Evolutionary conservation across 371 early-diverging fungal genomes (phyloP), one percentile per base, ranked within the genome.

Genomic region (Fennellomyces sp.): DNA sequence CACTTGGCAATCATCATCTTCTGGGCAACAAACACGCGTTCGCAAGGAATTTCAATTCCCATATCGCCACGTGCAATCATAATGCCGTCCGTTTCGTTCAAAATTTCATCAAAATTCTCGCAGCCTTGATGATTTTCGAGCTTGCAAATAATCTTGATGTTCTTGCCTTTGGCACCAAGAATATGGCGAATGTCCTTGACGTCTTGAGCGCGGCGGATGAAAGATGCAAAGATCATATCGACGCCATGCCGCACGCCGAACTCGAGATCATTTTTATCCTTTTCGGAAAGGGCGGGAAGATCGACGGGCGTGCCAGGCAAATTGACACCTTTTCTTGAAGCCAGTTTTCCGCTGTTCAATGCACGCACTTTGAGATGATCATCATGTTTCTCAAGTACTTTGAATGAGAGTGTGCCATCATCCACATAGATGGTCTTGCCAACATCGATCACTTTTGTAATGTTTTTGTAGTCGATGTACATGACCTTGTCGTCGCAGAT

Each of bases 51-150:
- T 79, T 98, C 98, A 33, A 95, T 94, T 55, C 97, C 97, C 65
- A 99, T 84, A 78, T 98, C 96, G 58, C 99, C 98, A 70, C 99
- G 89, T 42, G 98, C 99, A 58, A 98, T 91, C 98, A 99, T 97
- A 60, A 99, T 88, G 56, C 97, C 98, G 70, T 99, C 99, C n/a
- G 96, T 89, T 59, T 85, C 96, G 27, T 73, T 85, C 48, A 97
- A 76, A 64, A 99, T 98, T 36, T 93, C 95, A 63, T 96, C 94
- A 84, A 99, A 91, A 82, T 98, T 98, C 58, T 86, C 72, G 50
- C 97, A 78, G 29, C 92, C 96, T 76, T 94, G 90, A 63, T 91
- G 87, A 65, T 91, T 92, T 81, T 98, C 99, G 59, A 95, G 91
- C 87, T 95, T 95, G 72, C 89, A 88, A 49, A 96, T 93, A 66